Evolutionary conservation across 164 flowering plant genomes (phyloP).

Genomic region (Aristolochia californica): DNA sequence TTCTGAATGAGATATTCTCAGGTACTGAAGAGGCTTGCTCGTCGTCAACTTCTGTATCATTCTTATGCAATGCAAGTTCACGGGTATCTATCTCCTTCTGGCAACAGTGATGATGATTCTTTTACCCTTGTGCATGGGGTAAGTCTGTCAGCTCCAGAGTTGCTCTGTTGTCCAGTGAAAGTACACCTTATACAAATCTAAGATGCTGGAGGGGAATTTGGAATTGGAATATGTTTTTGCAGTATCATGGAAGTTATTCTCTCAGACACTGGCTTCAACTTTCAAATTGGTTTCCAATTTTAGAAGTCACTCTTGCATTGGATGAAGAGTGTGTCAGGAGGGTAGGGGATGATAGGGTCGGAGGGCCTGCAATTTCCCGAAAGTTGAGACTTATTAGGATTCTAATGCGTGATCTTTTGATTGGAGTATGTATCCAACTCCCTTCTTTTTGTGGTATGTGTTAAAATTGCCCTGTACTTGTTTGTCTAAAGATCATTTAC

Average conservation of each 20-base stretch:
- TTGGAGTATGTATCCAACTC: constrained; percentile 57
- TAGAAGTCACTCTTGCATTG: constrained; percentile 88
- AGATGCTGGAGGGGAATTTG: background rate
- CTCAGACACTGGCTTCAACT: constrained; percentile 95
- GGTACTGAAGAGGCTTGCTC: constrained; percentile 82
- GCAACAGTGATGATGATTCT: constrained; percentile 26
- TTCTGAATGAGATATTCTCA: constrained; percentile 7
- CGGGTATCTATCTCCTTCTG: constrained; percentile 59
- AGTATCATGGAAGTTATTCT: constrained; percentile 95
- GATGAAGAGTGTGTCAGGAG: constrained; percentile 82
- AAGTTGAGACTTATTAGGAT: constrained; percentile 66
- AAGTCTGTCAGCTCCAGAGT: constrained; percentile 13
- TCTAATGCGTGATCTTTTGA: constrained; percentile 92
- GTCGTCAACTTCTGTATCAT: constrained; percentile 69
- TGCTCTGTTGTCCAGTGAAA: background rate
- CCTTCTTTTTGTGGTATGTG: background rate
- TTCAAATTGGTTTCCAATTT: constrained; percentile 93
- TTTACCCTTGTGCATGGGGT: constrained; percentile 92
- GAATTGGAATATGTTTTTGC: constrained; percentile 12
- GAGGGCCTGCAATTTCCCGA: constrained; percentile 86
- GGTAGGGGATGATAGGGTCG: constrained; percentile 87
- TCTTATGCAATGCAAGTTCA: constrained; percentile 98
- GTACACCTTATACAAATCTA: background rate
- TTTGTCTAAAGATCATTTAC: background rate
- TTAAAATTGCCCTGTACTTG: background rate